phyloP scores from a whole-genome alignment of 306 rosid genomes.

The Cucurbita pepo region DNA sequence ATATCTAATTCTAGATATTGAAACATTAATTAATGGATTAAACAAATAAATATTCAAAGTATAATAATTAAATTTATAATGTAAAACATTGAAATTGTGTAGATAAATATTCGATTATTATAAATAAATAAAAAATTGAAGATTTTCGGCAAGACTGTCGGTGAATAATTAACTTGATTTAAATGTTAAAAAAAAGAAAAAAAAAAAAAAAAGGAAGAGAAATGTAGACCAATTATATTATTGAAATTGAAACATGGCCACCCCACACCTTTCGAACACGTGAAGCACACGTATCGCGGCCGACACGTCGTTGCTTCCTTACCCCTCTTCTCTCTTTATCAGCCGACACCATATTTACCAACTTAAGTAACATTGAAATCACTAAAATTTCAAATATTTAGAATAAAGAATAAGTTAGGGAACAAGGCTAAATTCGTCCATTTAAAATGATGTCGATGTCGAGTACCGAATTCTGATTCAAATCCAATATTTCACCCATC shows the following conservation, averaged over 20 bases:
- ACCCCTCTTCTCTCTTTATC: not conserved
- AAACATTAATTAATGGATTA: too few relatives aligned
- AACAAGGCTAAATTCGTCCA: too few relatives aligned
- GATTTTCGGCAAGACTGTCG: not conserved
- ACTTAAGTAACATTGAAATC: not conserved
- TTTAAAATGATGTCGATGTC: too few relatives aligned
- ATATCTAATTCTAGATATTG: too few relatives aligned
- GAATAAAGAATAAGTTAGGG: too few relatives aligned
- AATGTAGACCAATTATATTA: not conserved
- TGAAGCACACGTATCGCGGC: not conserved
- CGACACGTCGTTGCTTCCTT: not conserved
- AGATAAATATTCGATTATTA: not conserved
- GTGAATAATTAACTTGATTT: not conserved
- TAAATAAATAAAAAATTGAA: not conserved
- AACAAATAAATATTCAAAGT: too few relatives aligned
- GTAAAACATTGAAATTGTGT: not conserved
- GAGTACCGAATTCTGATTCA: too few relatives aligned
- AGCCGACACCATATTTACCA: not conserved
- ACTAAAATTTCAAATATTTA: too few relatives aligned
- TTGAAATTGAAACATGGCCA: not conserved
- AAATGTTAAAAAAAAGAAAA: not conserved
- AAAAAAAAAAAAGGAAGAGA: not conserved
- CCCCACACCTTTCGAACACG: not conserved
- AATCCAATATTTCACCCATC: too few relatives aligned
- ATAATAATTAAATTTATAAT: not conserved